Percentiles rank a stretch among this genome's conserved stretches.
phyloP scores from a whole-genome alignment of 1,284 basidiomycete genomes.

The Leccinum subspadiceum region DNA sequence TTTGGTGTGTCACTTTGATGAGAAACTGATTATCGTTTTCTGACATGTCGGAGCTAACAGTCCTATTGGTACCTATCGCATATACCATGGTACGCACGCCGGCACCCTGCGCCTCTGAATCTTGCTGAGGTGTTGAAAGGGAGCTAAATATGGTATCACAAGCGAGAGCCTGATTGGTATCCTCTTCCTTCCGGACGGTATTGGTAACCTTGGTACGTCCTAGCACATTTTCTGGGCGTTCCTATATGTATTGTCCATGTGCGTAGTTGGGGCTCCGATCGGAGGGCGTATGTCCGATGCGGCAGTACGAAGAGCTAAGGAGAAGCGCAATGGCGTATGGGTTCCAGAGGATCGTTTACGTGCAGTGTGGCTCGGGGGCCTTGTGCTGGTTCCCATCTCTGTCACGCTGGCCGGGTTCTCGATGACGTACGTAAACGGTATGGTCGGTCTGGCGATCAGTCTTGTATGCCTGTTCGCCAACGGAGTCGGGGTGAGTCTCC shows the following conservation, averaged over 20 bases:
- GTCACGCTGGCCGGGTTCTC: constrained; percentile 22
- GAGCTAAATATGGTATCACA: constrained; percentile 54
- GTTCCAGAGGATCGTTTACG: constrained; percentile 62
- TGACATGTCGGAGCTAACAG: constrained; percentile 22
- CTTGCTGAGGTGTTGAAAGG: constrained; percentile 34
- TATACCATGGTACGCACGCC: constrained; percentile 31
- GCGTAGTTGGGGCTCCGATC: constrained; percentile 49
- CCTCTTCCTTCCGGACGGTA: constrained; percentile 57
- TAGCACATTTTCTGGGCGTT: neutral
- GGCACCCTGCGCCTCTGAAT: neutral
- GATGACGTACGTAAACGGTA: constrained; percentile 39
- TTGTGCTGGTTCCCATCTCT: constrained; percentile 40
- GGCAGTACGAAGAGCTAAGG: constrained; percentile 46
- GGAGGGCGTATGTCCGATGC: constrained; percentile 54
- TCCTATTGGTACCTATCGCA: constrained; percentile 36
- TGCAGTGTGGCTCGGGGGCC: constrained; percentile 46
- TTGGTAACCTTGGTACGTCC: constrained; percentile 54
- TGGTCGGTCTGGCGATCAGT: constrained; percentile 39
- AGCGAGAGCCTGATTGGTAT: constrained; percentile 60
- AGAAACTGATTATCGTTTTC: neutral
- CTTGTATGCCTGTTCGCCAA: constrained; percentile 47
- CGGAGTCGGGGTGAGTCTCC: constrained; percentile 45
- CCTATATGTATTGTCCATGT: neutral
- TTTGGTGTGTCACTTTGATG: constrained; percentile 36
- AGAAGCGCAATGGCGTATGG: constrained; percentile 47